phyloP scores from a whole-genome alignment of 2,329 filamentous ascomycete species.

The Metarhizium brunneum region DNA sequence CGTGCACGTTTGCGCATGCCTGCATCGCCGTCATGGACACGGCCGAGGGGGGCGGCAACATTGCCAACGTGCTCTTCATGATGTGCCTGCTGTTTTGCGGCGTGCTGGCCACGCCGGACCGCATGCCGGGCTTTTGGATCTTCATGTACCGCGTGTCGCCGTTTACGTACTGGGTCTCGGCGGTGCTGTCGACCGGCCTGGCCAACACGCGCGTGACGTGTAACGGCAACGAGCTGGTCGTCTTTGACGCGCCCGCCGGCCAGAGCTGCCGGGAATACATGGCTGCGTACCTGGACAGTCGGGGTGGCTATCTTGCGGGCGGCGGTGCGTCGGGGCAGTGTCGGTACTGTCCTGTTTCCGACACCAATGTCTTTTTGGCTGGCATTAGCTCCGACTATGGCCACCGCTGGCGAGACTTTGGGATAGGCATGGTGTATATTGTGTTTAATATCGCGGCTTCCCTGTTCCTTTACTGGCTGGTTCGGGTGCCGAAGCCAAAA shows the following conservation, averaged over 20 bases:
- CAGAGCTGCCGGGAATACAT: neutral
- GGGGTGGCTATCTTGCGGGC: neutral
- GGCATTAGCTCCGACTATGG: no score
- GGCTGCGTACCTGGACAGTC: neutral
- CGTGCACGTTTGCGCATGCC: conserved; percentile 11
- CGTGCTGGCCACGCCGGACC: conserved; percentile 6
- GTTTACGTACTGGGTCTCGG: conserved; percentile 20
- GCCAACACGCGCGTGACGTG: conserved; percentile 14
- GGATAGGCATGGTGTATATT: no score
- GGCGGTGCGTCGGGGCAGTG: neutral
- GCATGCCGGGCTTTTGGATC: conserved; percentile 10
- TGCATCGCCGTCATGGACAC: conserved; percentile 9
- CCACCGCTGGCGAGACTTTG: no score
- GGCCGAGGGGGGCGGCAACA: conserved; percentile 7
- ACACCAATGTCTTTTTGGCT: neutral
- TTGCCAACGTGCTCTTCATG: conserved; percentile 10
- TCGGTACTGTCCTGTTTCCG: neutral
- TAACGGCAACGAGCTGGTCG: neutral
- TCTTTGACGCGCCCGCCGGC: neutral
- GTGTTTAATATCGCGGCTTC: no score
- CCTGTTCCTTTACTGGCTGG: no score
- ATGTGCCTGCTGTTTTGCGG: conserved; percentile 9
- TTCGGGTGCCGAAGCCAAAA: no score
- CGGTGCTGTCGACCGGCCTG: conserved; percentile 18
- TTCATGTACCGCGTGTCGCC: conserved; percentile 14